Evolutionary conservation across 805 yeast genomes (phyloP), one percentile per base, ranked within the genome.

Genomic region (Candida yuanshanica): DNA sequence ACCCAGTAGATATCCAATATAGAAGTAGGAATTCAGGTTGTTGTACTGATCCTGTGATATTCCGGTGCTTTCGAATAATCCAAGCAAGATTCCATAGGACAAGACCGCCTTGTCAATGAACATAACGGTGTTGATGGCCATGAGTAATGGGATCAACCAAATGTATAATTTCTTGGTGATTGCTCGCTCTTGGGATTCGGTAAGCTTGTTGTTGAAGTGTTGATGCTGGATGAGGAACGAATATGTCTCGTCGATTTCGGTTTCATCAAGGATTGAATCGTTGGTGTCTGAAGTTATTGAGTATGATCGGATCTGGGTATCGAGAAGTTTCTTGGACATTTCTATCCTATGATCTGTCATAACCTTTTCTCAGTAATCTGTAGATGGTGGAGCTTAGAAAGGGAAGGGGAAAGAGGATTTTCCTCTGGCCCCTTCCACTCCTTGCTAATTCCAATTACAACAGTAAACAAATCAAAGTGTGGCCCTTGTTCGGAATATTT

Each of bases 1-100:
- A 24, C 36, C 38, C 2, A 32, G 7, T 3, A 40, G 13, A 25
- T 40, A 40, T 20, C 39, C 39, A 14, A 16, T 20, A 32, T 40
- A 40, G 33, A 40, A 40, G 13, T 18, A 18, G n/a, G 43, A 23
- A n/a, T 38, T 32, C n/a, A 32, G 14, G 18, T 38, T 14, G 11
- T 38, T 33, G n/a, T 38, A 38, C 23, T 38, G 36, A 18, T 17
- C 23, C 18, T 38, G 17, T 13, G 23, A 24, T 6, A 38, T 32
- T 6, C 27, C 36, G 10, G 41, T 25, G 8, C 11, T 14, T 14
- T 38, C 32, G 20, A 38, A 38, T 14, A 38, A 24, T 3, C 36
- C 36, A 14, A 38, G 16, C 12, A 38, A 25, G n/a, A 20, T n/a
- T 13, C 36, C 41, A 25, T 38, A 38, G 5, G 33, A 23, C 10